Percentiles rank a stretch among this genome's conserved stretches.
These are phyloP conservation scores for Trichomonas vaginalis DNA, from an alignment of 208 protist species.

Conservation along the genomic window DNA sequence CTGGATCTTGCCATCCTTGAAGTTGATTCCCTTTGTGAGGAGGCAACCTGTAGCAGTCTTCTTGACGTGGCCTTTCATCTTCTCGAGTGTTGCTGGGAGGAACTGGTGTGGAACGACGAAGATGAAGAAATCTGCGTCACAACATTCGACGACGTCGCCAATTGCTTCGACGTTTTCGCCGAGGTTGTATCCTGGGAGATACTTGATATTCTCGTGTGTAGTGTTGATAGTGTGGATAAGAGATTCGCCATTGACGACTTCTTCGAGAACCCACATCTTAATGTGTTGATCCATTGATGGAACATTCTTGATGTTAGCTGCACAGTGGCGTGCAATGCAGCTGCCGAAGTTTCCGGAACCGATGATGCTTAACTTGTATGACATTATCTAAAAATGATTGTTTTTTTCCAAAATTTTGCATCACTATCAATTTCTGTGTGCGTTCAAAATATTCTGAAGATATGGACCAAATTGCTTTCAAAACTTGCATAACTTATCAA, in stretches of 20 bases:
- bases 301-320: not conserved
- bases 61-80: not conserved
- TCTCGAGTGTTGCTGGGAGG: not conserved
- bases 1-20: not conserved
- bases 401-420: not conserved
- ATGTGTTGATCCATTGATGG: not conserved
- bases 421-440: too few species aligned
- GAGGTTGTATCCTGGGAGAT: constrained; percentile 28
- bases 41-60: not conserved
- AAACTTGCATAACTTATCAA: not conserved
- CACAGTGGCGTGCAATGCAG: not conserved
- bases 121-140: constrained; percentile 18
- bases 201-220: constrained; percentile 36
- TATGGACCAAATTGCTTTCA: not conserved
- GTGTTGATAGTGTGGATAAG: constrained; percentile 35
- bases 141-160: not conserved
- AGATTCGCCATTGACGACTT: constrained; percentile 31
- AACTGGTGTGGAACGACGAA: constrained; percentile 31
- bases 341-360: not conserved
- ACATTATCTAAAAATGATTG: not conserved
- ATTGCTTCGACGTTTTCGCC: constrained; percentile 24
- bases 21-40: not conserved
- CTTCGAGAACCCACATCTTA: constrained; percentile 30
- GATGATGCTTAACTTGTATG: not conserved
- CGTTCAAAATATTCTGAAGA: not conserved